Conservation (phyloP, 1,284 basidiomycete genomes). For the Quambalaria eucalypti region DNA sequence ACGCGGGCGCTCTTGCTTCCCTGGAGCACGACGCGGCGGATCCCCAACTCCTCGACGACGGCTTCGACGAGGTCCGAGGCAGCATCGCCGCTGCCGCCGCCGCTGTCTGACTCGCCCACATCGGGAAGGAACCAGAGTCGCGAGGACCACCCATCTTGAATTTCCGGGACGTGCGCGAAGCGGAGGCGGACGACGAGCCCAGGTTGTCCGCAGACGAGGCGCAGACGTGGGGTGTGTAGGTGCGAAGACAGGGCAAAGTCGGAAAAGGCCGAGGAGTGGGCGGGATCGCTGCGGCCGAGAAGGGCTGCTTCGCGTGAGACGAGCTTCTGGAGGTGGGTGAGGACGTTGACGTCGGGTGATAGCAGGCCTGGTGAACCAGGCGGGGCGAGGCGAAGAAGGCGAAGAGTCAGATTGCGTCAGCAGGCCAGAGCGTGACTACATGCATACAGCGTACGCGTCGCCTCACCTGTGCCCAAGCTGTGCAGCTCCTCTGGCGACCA, state of each 20-base stretch:
- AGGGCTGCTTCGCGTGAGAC: constrained; percentile 54
- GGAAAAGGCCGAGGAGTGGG: constrained; percentile 52
- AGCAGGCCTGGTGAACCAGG: too few species aligned
- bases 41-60: constrained; percentile 60
- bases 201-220: constrained; percentile 58
- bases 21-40: constrained; percentile 53
- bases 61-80: constrained; percentile 48
- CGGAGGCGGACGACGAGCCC: constrained; percentile 55
- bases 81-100: constrained; percentile 14
- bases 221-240: constrained; percentile 60
- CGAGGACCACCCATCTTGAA: constrained; percentile 54
- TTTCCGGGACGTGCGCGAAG: constrained; percentile 66
- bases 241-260: constrained; percentile 64
- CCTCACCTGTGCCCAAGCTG: constrained; percentile 17
- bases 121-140: constrained; percentile 20
- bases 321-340: too few species aligned
- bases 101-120: constrained; percentile 2
- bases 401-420: too few species aligned
- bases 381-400: too few species aligned
- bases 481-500: constrained; percentile 23
- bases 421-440: too few species aligned
- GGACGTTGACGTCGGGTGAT: constrained; percentile 49
- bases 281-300: constrained; percentile 44
- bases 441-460: too few species aligned
- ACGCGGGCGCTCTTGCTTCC: constrained; percentile 46